A percentile compares a stretch with the other conserved stretches of the same genome.
Conservation (phyloP, 495 filamentous ascomycete genomes). For the Coniosporium apollinis region DNA sequence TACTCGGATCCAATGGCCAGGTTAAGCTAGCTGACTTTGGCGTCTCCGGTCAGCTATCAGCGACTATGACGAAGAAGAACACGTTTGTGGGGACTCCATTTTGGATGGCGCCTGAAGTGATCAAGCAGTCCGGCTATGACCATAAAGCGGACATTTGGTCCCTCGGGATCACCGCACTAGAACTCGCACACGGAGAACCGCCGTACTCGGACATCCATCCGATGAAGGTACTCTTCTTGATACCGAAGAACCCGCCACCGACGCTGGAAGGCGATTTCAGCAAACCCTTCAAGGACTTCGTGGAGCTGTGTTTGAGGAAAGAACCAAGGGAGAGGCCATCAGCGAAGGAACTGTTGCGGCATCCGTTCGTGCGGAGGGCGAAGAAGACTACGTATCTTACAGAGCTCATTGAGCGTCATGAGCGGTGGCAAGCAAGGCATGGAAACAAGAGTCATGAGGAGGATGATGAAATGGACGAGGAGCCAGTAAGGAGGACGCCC, state of each 20-base stretch:
- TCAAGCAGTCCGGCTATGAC: constrained; percentile 91
- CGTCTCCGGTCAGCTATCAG: constrained; percentile 88
- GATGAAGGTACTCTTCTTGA: constrained; percentile 97
- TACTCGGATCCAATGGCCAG: constrained; percentile 63
- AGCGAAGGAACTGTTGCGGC: constrained; percentile 77
- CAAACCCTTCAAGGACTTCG: constrained; percentile 84
- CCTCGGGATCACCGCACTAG: constrained; percentile 87
- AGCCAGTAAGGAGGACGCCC: constrained; percentile 19
- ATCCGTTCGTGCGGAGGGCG: constrained; percentile 74
- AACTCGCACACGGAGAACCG: constrained; percentile 83
- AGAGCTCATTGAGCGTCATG: constrained; percentile 71
- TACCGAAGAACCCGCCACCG: constrained; percentile 81
- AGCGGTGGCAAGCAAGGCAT: constrained; percentile 65
- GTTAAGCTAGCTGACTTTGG: constrained; percentile 98
- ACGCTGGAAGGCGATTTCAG: constrained; percentile 75
- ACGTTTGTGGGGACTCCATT: constrained; percentile 98
- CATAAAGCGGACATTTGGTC: constrained; percentile 98
- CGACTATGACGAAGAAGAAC: constrained; percentile 94
- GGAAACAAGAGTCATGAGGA: constrained; percentile 25
- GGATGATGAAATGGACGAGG: constrained; percentile 42
- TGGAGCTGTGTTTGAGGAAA: constrained; percentile 76
- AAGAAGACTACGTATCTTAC: constrained; percentile 71
- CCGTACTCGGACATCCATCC: constrained; percentile 83
- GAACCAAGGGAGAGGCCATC: constrained; percentile 70
- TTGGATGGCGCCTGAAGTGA: constrained; percentile 99